Conservation (phyloP, 768 basidiomycete species). For the Mycena polygramma region DNA sequence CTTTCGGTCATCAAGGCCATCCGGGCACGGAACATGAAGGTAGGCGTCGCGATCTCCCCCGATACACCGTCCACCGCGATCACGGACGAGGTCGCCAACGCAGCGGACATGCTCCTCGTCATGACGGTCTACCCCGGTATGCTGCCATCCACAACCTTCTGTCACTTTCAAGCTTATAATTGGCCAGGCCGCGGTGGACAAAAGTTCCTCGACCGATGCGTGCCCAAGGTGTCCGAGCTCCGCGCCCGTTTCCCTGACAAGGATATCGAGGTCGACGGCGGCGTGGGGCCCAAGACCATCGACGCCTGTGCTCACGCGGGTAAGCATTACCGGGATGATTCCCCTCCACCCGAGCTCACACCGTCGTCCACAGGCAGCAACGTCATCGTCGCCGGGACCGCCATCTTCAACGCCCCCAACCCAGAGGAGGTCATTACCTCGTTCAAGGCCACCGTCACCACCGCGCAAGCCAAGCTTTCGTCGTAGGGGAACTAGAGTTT, state of each 20-base stretch:
- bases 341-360: background rate
- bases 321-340: slow-evolving; percentile 44
- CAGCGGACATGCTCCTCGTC: slow-evolving; percentile 95
- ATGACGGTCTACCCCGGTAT: slow-evolving; percentile 97
- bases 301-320: slow-evolving; percentile 92
- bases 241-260: slow-evolving; percentile 91
- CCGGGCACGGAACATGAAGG: slow-evolving; percentile 88
- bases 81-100: slow-evolving; percentile 84
- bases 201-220: slow-evolving; percentile 93
- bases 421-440: slow-evolving; percentile 83
- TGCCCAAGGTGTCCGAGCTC: slow-evolving; percentile 93
- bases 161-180: background rate
- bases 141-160: slow-evolving; percentile 4
- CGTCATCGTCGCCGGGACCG: slow-evolving; percentile 97
- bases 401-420: slow-evolving; percentile 87
- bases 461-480: slow-evolving; percentile 67
- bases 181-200: slow-evolving; percentile 89
- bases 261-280: slow-evolving; percentile 99
- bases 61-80: slow-evolving; percentile 92
- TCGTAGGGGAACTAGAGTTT: background rate
- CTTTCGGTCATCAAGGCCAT: slow-evolving; percentile 84
- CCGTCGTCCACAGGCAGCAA: slow-evolving; percentile 79
- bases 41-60: slow-evolving; percentile 96
- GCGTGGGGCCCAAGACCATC: slow-evolving; percentile 93
- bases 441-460: slow-evolving; percentile 78